Evolutionary conservation across 1,284 basidiomycete species (phyloP).

Genomic region (Coniferiporia sulphurascens): DNA sequence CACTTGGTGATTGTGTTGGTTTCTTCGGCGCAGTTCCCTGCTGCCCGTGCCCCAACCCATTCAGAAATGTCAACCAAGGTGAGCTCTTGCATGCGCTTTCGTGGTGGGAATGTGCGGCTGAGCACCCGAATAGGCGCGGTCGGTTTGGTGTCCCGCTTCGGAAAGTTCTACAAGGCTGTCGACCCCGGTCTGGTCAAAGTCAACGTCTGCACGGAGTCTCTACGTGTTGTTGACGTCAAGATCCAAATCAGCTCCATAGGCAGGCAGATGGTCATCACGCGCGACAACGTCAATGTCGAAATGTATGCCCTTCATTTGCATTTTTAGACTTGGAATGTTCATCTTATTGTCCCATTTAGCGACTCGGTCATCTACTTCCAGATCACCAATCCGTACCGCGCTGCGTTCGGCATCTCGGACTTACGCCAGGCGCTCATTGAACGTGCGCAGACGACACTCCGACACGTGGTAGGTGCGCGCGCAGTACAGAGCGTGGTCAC

Average conservation of each 20-base stretch:
- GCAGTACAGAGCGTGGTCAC: slow-evolving; percentile 79
- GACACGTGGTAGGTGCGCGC: slow-evolving; percentile 91
- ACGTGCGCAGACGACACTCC: slow-evolving; percentile 92
- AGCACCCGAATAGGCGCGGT: slow-evolving; percentile 58
- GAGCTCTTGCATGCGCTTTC: slow-evolving; percentile 12
- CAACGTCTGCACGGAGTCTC: slow-evolving; percentile 87
- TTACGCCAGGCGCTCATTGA: slow-evolving; percentile 85
- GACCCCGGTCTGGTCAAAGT: slow-evolving; percentile 90
- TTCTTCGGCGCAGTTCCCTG: slow-evolving; percentile 81
- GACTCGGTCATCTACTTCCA: slow-evolving; percentile 92
- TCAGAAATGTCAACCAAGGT: slow-evolving; percentile 79
- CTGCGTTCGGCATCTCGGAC: slow-evolving; percentile 89
- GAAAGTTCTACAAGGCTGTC: slow-evolving; percentile 91
- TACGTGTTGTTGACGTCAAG: slow-evolving; percentile 88
- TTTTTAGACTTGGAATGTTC: neutral
- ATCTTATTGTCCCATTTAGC: slow-evolving; percentile 34
- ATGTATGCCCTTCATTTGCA: slow-evolving; percentile 43
- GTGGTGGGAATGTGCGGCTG: slow-evolving; percentile 2
- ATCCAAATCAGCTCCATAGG: slow-evolving; percentile 89
- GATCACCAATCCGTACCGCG: slow-evolving; percentile 81
- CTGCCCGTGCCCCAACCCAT: slow-evolving; percentile 77
- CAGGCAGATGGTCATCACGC: slow-evolving; percentile 78
- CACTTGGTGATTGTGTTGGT: slow-evolving; percentile 54
- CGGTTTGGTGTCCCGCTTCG: slow-evolving; percentile 87
- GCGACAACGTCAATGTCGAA: slow-evolving; percentile 86